These are phyloP conservation scores for Plantago coronopus DNA, from an alignment of 305 asterid species.

Conservation along the genomic window DNA sequence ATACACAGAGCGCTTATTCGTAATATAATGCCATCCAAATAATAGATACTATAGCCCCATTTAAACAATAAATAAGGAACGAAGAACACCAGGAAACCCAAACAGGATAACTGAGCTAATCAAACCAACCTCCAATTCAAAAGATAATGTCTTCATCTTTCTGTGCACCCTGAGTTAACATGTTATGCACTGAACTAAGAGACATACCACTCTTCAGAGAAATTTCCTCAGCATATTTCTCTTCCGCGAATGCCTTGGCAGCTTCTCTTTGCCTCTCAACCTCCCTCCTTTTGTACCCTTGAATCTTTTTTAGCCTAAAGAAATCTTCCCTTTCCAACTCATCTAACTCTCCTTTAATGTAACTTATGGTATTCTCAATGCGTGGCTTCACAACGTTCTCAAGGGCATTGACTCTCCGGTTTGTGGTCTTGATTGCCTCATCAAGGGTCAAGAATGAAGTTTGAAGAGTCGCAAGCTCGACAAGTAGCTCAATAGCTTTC, in stretches of 20 bases:
- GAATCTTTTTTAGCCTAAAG: slow-evolving; percentile 84
- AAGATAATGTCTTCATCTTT: slow-evolving; percentile 76
- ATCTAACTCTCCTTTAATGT: slow-evolving; percentile 78
- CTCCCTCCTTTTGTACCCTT: slow-evolving; percentile 77
- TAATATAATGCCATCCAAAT: slow-evolving; percentile 16
- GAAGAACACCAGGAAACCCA: slow-evolving; percentile 23
- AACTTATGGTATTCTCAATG: slow-evolving; percentile 65
- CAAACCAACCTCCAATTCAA: slow-evolving; percentile 37
- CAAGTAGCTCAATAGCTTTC: slow-evolving; percentile 78
- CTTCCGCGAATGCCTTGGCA: slow-evolving; percentile 57
- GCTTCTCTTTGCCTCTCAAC: slow-evolving; percentile 58
- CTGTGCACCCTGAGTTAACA: slow-evolving; percentile 40
- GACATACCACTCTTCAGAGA: slow-evolving; percentile 43
- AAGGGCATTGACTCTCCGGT: slow-evolving; percentile 84
- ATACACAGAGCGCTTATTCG: slow-evolving; percentile 42
- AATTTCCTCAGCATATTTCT: slow-evolving; percentile 47
- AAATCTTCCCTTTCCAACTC: slow-evolving; percentile 89
- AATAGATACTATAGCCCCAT: slow-evolving; percentile 12
- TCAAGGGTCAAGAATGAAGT: slow-evolving; percentile 87
- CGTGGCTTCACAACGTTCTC: slow-evolving; percentile 87
- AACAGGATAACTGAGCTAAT: slow-evolving; percentile 15
- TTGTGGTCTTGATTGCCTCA: slow-evolving; percentile 60
- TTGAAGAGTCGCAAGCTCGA: slow-evolving; percentile 81
- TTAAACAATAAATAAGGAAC: slow-evolving; percentile 24
- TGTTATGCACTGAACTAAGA: slow-evolving; percentile 41